Evolutionary conservation across 805 yeast species (phyloP).

Genomic region (Candida morakotiae): DNA sequence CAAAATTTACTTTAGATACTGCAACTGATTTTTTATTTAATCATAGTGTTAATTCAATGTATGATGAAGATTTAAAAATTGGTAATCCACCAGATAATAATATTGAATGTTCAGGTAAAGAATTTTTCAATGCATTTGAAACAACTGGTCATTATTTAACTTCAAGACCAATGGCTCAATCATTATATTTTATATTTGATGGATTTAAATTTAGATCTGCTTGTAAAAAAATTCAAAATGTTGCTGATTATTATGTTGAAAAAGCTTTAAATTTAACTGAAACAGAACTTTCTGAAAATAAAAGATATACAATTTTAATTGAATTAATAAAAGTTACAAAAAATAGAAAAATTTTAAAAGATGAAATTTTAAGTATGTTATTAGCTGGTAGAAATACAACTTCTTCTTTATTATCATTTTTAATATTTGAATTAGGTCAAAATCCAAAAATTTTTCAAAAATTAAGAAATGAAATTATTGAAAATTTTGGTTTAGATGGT

Average conservation of each 20-base stretch:
- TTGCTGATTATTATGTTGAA: slow-evolving; percentile 26
- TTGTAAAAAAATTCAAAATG: slow-evolving; percentile 15
- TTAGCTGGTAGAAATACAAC: slow-evolving; percentile 43
- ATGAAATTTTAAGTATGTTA: slow-evolving; percentile 36
- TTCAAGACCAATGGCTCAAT: slow-evolving; percentile 2
- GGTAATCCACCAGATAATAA: not conserved
- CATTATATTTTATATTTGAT: slow-evolving; percentile 4
- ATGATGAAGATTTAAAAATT: slow-evolving; percentile 5
- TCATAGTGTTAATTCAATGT: slow-evolving; percentile 30
- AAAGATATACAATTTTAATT: slow-evolving; percentile 28
- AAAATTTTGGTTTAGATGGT: slow-evolving; percentile 20
- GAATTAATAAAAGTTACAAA: slow-evolving; percentile 35
- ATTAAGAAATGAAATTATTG: slow-evolving; percentile 25
- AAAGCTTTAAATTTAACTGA: slow-evolving; percentile 24
- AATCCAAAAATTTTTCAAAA: slow-evolving; percentile 26
- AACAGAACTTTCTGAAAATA: slow-evolving; percentile 19
- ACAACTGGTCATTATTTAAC: not conserved
- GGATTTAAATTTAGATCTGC: slow-evolving; percentile 10
- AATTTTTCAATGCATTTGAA: slow-evolving; percentile 18
- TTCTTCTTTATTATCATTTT: slow-evolving; percentile 33
- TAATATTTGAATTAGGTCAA: slow-evolving; percentile 30
- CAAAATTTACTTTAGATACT: slow-evolving; percentile 36
- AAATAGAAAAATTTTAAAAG: slow-evolving; percentile 30
- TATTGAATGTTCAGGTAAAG: slow-evolving; percentile 21
- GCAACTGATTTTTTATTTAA: slow-evolving; percentile 41